Conservation (phyloP, 495 filamentous ascomycete species). For the Neurospora cerealis region DNA sequence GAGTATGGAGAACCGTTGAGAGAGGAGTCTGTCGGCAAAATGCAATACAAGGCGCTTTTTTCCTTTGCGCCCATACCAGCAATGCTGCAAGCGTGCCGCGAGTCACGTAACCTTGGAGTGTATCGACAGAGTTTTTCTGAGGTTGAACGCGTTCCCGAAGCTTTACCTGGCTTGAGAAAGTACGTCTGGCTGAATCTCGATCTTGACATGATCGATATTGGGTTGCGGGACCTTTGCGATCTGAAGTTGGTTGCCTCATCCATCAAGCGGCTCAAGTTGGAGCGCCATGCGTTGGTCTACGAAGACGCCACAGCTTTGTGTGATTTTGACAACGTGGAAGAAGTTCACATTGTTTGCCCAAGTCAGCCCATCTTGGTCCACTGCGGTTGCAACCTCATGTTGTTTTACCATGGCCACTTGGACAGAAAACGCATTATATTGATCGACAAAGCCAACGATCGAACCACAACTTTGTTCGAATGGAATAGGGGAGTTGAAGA, state of each 20-base stretch:
- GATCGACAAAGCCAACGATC: neutral
- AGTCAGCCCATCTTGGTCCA: accelerated
- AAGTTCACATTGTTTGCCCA: neutral
- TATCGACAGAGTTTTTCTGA: neutral
- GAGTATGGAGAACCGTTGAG: neutral
- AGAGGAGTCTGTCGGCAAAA: neutral
- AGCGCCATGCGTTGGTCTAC: neutral
- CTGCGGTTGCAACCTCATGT: neutral
- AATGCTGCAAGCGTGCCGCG: neutral
- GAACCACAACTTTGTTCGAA: neutral
- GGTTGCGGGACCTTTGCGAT: neutral
- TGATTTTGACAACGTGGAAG: neutral
- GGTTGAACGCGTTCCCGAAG: neutral
- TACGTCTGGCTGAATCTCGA: neutral
- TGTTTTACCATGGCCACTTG: neutral
- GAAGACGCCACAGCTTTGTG: accelerated
- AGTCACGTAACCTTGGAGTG: neutral
- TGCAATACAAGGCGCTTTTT: neutral
- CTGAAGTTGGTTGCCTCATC: neutral
- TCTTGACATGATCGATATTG: neutral
- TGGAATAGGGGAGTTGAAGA: neutral
- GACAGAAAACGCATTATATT: neutral
- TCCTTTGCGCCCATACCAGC: neutral
- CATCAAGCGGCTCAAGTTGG: neutral
- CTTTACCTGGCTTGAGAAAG: neutral